Evolutionary conservation across 805 yeast species (phyloP).

Genomic region (Lachancea quebecensis): DNA sequence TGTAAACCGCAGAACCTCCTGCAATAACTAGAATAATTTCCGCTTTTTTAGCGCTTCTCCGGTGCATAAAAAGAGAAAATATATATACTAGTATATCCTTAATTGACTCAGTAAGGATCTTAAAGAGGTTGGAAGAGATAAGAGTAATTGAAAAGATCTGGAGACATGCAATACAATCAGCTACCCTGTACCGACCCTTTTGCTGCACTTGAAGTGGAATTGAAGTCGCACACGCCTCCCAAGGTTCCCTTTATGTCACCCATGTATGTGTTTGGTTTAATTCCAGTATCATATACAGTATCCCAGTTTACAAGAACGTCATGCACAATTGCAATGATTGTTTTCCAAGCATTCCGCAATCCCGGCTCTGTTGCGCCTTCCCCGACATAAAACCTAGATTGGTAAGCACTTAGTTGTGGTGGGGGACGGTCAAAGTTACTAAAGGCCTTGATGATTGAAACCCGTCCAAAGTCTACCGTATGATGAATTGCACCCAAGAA

Average conservation of each 20-base stretch:
- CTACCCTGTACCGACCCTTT: slow-evolving; percentile 7
- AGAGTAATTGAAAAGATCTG: not conserved
- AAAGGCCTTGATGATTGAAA: not conserved
- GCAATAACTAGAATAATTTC: not conserved
- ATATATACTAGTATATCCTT: not conserved
- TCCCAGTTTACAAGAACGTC: slow-evolving; percentile 1
- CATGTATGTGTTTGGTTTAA: not conserved
- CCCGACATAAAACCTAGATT: slow-evolving; percentile 1
- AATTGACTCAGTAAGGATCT: too few species aligned
- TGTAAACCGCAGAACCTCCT: not conserved
- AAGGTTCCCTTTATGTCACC: not conserved
- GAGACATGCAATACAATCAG: not conserved
- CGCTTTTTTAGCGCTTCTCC: not conserved
- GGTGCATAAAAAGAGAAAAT: not conserved
- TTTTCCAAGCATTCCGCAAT: not conserved
- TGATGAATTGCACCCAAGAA: not conserved
- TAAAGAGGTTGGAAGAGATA: not conserved
- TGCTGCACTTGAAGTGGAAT: slow-evolving; percentile 1
- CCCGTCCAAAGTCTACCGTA: not conserved
- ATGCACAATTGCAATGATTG: not conserved
- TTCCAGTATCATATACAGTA: not conserved
- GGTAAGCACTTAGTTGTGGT: not conserved
- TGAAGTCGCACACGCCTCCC: slow-evolving; percentile 1
- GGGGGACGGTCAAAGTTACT: slow-evolving; percentile 1
- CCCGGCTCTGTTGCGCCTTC: slow-evolving; percentile 1